These are phyloP conservation scores for Hansenula lynferdii DNA, from an alignment of 1,139 yeast genomes.

Conservation along the genomic window DNA sequence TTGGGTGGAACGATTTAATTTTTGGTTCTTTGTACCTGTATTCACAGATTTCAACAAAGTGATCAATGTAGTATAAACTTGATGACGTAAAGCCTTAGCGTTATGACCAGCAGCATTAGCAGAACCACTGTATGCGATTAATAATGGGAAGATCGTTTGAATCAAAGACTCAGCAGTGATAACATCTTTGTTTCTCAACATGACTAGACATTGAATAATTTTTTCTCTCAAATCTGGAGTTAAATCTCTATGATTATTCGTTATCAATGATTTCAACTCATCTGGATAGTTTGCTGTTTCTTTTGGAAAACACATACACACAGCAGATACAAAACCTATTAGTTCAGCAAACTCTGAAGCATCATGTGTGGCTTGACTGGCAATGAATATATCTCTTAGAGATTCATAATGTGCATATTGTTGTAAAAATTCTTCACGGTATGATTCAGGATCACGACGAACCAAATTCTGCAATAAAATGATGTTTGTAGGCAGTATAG, in stretches of 20 bases:
- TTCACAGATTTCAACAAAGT: constrained; percentile 78
- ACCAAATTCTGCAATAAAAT: constrained; percentile 88
- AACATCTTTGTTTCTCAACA: constrained; percentile 86
- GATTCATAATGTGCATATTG: constrained; percentile 94
- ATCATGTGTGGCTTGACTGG: constrained; percentile 49
- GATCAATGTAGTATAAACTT: constrained; percentile 74
- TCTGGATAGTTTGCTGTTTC: constrained; percentile 83
- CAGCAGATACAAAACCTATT: constrained; percentile 89
- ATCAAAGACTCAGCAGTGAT: constrained; percentile 76
- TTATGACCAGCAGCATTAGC: constrained; percentile 58
- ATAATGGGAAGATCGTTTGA: constrained; percentile 82
- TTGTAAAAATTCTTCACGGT: constrained; percentile 86
- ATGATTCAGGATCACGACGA: constrained; percentile 89
- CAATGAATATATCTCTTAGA: constrained; percentile 74
- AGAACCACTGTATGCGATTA: constrained; percentile 51
- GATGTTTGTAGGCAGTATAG: constrained; percentile 85
- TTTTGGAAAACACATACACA: constrained; percentile 82
- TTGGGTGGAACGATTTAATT: constrained; percentile 83
- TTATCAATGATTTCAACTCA: constrained; percentile 65
- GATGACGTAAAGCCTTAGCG: constrained; percentile 78
- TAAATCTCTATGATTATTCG: constrained; percentile 73
- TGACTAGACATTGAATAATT: constrained; percentile 81
- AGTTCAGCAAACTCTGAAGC: constrained; percentile 76
- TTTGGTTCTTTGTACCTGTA: constrained; percentile 80
- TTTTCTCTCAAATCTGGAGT: constrained; percentile 88